Base-by-base conservation (phyloP, 176 grass and related monocot species). In the Carex parvula region DNA sequence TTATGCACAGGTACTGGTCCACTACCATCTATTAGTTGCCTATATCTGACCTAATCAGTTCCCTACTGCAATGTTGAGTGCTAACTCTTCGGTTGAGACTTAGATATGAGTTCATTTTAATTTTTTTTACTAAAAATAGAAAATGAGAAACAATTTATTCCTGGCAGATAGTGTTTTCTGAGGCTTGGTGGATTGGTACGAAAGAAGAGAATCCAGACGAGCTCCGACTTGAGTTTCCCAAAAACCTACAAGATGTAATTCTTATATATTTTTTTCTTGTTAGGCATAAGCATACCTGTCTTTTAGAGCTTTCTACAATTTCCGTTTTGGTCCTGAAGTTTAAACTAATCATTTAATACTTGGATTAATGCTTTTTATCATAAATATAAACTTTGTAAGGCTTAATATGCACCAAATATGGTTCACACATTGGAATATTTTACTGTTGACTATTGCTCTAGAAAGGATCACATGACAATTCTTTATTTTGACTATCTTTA, bases 141-240 rank as follows among this genome's bases (percentile, higher is more conserved):
- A 60, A 80, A 71, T 15, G 12, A 20, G 21, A 2, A 46, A 76
- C 18, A 66, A 37, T 26, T 84, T n/a, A 75, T 12, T 81, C 33
- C 62, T 89, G 50, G 13, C 92, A 98, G 95, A 95, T 98, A 86
- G 95, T 98, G 10, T 98, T 98, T 88, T 90, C 92, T 76, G 77
- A 98, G 84, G 89, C 88, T 30, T 93, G 92, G 89, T 98, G 95
- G 95, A 75, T 98, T 58, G 95, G 95, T 65, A 83, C 60, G 7
- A 95, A 94, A 67, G 84, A 93, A 83, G 92, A 93, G 30, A 98
- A 98, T 61, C 95, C 95, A 2, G 52, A 98, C 79, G 95, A 98
- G 70, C 83, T 87, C 17, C 87, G 86, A 42, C 89, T 93, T 56
- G 91, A 98, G 17, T 89, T 95, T 87, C 92, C 92, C 11, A 84